Evolutionary conservation across 495 filamentous ascomycete genomes (phyloP).

Genomic region (Immersiella caudata): DNA sequence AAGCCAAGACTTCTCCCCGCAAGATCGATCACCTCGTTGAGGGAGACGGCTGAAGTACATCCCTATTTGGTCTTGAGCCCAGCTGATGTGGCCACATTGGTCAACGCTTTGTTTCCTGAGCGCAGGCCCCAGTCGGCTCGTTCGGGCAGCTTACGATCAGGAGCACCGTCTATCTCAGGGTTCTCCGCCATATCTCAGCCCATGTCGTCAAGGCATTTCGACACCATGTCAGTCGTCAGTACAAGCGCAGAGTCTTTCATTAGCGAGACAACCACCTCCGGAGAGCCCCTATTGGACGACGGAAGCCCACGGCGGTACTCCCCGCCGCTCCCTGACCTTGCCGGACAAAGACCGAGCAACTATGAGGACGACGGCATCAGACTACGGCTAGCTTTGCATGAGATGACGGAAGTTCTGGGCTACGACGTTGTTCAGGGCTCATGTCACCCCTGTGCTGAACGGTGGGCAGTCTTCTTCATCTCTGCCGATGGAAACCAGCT

Average conservation of each 20-base stretch:
- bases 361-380: conserved; percentile 60
- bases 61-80: conserved; percentile 73
- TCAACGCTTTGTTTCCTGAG: conserved; percentile 72
- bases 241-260: conserved; percentile 68
- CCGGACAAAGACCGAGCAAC: conserved; percentile 41
- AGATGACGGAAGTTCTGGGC: conserved; percentile 66
- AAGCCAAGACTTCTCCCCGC: conserved; percentile 65
- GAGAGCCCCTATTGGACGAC: conserved; percentile 64
- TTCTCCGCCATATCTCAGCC: conserved; percentile 57
- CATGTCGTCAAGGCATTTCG: conserved; percentile 50
- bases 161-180: conserved; percentile 68
- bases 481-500: conserved; percentile 69
- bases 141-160: conserved; percentile 59
- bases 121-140: conserved; percentile 57
- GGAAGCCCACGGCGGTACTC: conserved; percentile 49
- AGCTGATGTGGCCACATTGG: conserved; percentile 69
- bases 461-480: conserved; percentile 77
- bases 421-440: conserved; percentile 60
- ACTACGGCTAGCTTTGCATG: conserved; percentile 61
- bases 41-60: conserved; percentile 70
- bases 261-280: conserved; percentile 67
- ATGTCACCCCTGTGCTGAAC: conserved; percentile 72
- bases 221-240: conserved; percentile 65
- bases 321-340: conserved; percentile 41
- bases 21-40: conserved; percentile 67